Evolutionary conservation across 371 early-diverging fungal genomes (phyloP), one percentile per base, ranked within the genome.

Genomic region (Gilbertella persicaria): DNA sequence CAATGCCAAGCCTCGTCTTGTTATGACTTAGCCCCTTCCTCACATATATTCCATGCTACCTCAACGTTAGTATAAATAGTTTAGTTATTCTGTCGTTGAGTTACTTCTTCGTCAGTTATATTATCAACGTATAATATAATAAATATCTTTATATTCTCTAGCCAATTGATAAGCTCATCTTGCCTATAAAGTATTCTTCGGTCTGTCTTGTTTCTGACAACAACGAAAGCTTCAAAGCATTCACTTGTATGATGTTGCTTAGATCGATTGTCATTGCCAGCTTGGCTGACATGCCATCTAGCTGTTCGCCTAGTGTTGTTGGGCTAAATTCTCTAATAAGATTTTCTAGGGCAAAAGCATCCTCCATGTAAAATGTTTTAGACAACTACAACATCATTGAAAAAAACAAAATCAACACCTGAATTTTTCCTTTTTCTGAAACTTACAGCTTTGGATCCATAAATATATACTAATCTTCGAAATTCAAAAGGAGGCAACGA

Each of bases 211-310:
- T n/a, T n/a, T n/a, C n/a, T n/a, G n/a, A n/a, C n/a, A n/a, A n/a
- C 45, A 55, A 47, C 17, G 53, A 61, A 4, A 55, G 19, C 42
- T 52, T 55, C 29, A 55, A 41, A 14, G 55, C 55, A 47, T 51
- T 61, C 43, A 55, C 62, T 51, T 61, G 42, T 6, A 29, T n/a
- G 16, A 47, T 51, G 40, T 52, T 33, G 21, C 39, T 50, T 46
- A 46, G 39, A 55, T 61, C 48, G 30, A 55, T 55, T 51, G 37
- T 13, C 47, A 51, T 47, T 8, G 38, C 20, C 16, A 61, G 44
- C 25, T 52, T 61, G 1, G 52, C 51, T 35, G 55, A 55, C 48
- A 51, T 55, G 5, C 55, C 42, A 35, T 61, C 62, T 51, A 52
- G 30, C 26, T 61, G 46, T 50, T 55, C 51, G 33, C 48, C 51